Evolutionary conservation across 495 filamentous ascomycete genomes (phyloP), one percentile per base, ranked within the genome.

Genomic region (Xylaria scruposa): DNA sequence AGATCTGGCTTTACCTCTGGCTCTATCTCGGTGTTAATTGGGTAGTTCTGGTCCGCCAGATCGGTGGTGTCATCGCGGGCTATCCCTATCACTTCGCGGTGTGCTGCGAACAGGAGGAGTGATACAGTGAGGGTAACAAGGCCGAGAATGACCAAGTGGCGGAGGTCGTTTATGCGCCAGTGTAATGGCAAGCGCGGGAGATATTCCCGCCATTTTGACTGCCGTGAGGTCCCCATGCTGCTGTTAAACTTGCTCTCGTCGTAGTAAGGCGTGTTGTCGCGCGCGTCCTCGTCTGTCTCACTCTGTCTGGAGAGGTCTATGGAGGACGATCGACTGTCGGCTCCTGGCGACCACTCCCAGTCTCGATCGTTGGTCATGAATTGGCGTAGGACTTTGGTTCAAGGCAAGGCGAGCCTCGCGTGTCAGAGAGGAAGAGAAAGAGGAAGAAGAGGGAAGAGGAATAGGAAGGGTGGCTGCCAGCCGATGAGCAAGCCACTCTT

Each of bases 81-180:
- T 10, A 19, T 19, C 36, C 47, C 59, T 26, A 36, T 33, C 0
- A 56, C 12, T 12, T 56, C 29, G 56, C 75, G 73, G 59, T 72
- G 77, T 44, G 74, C 68, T 62, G 76, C 72, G 54, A 77, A 79
- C 15, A 76, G 36, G 2, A 77, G 9, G 58, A 77, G 61, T 31
- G 61, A 73, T 8, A 76, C 19, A 24, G 44, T 58, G 56, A 77
- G 15, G 51, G 75, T 46, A 21, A 67, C 49, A 44, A 77, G 59
- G 40, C 65, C 61, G 33, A 70, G 62, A 24, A 79, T 26, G 15
- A 59, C 54, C 7, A 77, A n/a, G 12, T 76, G 70, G 67, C 59
- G 70, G 4, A 70, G 58, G 40, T 73, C 73, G 68, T 73, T 67
- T 51, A 67, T 73, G 6, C 73, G 73, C 56, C 68, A 68, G 46